Conservation (phyloP, 495 filamentous ascomycete genomes). For the Hyphodiscus hymeniophilus region DNA sequence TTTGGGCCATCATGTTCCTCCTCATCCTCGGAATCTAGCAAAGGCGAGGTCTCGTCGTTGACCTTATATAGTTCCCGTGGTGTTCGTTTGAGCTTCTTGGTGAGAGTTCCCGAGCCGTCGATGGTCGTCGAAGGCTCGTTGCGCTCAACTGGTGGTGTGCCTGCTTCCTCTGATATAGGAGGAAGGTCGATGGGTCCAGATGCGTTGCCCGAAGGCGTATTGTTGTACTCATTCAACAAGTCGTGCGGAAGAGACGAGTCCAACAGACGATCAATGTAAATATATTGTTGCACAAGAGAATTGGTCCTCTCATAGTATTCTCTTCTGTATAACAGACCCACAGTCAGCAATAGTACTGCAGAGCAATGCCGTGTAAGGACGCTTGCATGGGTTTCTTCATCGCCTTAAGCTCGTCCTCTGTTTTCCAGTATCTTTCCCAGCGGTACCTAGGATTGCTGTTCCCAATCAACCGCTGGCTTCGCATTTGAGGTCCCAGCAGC, state of each 20-base stretch:
- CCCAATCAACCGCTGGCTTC: conserved; percentile 70
- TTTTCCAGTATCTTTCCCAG: conserved; percentile 70
- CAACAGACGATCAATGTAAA: conserved; percentile 85
- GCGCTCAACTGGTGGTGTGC: conserved; percentile 1
- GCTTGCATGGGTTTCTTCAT: conserved; percentile 58
- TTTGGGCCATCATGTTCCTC: conserved; percentile 24
- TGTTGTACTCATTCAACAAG: conserved; percentile 77
- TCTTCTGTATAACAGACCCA: conserved; percentile 33
- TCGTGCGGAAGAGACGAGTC: conserved; percentile 82
- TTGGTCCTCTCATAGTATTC: conserved; percentile 83
- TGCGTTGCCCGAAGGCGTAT: conserved; percentile 33
- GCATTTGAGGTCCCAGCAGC: conserved; percentile 61
- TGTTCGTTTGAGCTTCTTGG: conserved; percentile 60
- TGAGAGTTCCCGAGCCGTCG: conserved; percentile 10
- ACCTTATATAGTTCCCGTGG: conserved; percentile 72
- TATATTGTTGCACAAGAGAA: conserved; percentile 72
- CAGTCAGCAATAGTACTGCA: conserved; percentile 5
- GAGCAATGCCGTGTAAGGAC: neutral
- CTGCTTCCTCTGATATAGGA: conserved; percentile 41
- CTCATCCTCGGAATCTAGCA: conserved; percentile 31
- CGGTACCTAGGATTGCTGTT: conserved; percentile 66
- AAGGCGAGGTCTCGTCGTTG: conserved; percentile 59
- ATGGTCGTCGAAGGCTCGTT: neutral
- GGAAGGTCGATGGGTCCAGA: conserved; percentile 41
- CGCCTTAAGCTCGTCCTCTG: conserved; percentile 50